Evolutionary conservation across 345 rosid genomes (phyloP), one percentile per base, ranked within the genome.

Genomic region (Diplotaxis tenuifolia): DNA sequence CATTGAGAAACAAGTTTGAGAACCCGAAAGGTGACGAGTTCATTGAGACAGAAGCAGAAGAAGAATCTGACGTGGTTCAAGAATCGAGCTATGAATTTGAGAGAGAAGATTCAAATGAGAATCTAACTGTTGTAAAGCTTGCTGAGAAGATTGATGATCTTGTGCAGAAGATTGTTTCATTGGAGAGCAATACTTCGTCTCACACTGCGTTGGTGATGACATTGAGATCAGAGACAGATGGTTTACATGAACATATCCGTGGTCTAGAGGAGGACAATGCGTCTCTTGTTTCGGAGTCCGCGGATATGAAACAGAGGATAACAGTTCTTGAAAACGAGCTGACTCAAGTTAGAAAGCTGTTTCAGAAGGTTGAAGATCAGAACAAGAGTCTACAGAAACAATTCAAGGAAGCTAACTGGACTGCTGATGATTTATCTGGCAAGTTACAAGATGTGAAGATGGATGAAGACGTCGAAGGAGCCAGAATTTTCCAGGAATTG

Each of bases 141-240:
- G 96, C 82, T 0, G 95, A 86, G 66, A 94, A 79, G 67, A 84
- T 94, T 22, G 90, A 94, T 67, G 86, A 85, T 67, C 89, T 91
- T 67, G 96, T 86, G n/a, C 85, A 88, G 3, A 90, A 82, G 73
- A 89, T 92, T 32, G 86, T 83, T 38, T 74, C 66, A 23, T 73
- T 90, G 78, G 96, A 92, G 75, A 79, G 83, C 8, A 77, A 70
- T 5, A 84, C 86, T 19, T 82, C 85, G 5, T 87, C 96, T 73
- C 93, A 94, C 65, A 69, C 64, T 50, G 85, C 96, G 50, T 59
- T 82, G 76, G 86, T 94, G 23, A 81, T 76, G 75, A 83, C 82
- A 62, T 71, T 89, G 54, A 83, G 81, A 78, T 80, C 87, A 47
- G 92, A 89, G 56, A 79, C 93, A 6, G 88, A 85, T 55, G 84